Evolutionary conservation across 768 basidiomycete genomes (phyloP).

Genomic region (Boletus rubroflammeus): DNA sequence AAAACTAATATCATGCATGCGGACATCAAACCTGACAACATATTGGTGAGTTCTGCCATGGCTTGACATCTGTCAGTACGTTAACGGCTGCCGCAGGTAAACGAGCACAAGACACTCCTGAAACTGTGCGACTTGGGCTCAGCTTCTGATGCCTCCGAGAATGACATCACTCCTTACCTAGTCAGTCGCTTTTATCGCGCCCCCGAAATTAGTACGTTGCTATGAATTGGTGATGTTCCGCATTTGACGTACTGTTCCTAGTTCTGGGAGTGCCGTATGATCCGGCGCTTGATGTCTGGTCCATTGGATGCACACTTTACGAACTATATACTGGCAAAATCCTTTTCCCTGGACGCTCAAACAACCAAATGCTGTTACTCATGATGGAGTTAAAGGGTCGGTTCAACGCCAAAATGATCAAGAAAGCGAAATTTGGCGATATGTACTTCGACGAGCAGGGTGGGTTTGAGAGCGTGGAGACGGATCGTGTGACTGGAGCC

Average conservation of each 20-base stretch:
- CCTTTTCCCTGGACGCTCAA: conserved; percentile 92
- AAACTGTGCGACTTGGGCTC: conserved; percentile 98
- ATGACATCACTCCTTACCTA: conserved; percentile 97
- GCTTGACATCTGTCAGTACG: conserved; percentile 13
- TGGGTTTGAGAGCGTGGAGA: conserved; percentile 80
- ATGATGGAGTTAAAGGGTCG: conserved; percentile 99
- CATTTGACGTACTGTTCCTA: conserved; percentile 33
- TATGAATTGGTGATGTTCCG: not conserved
- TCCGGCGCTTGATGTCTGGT: conserved; percentile 92
- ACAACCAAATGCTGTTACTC: conserved; percentile 95
- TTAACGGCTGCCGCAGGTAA: conserved; percentile 56
- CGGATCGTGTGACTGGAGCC: conserved; percentile 76
- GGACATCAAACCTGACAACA: conserved; percentile 98
- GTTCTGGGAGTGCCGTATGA: conserved; percentile 96
- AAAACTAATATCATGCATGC: conserved; percentile 97
- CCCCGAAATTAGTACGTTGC: conserved; percentile 88
- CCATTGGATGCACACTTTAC: conserved; percentile 95
- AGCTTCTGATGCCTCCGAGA: conserved; percentile 90
- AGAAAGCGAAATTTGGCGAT: conserved; percentile 89
- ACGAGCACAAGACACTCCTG: conserved; percentile 87
- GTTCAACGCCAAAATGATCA: conserved; percentile 91
- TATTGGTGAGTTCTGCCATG: conserved; percentile 59
- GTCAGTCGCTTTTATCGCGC: conserved; percentile 97
- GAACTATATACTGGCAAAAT: conserved; percentile 96
- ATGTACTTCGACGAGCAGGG: conserved; percentile 93